Percentiles rank a stretch among this genome's conserved stretches.
phyloP scores from a whole-genome alignment of 140 eudicot genomes.

The Stevia rebaudiana region DNA sequence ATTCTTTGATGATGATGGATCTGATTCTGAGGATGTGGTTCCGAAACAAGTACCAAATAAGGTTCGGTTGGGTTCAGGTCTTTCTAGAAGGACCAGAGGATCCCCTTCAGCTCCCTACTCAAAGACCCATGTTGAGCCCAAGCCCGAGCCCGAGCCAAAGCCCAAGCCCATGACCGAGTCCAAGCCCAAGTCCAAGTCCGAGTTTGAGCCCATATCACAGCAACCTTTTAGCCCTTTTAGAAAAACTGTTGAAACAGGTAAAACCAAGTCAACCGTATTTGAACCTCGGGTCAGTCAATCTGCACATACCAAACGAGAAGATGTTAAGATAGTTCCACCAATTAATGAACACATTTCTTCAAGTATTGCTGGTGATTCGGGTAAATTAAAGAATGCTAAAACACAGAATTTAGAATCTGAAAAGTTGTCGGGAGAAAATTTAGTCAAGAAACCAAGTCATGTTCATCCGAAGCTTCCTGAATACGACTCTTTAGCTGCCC shows the following conservation, averaged over 20 bases:
- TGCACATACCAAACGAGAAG: constrained; percentile 15
- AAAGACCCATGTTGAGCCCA: constrained; percentile 24
- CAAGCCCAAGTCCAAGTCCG: not conserved
- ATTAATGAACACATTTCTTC: constrained; percentile 7
- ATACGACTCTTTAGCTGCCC: constrained; percentile 56
- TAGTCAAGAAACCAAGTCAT: constrained; percentile 51
- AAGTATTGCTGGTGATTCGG: constrained; percentile 23
- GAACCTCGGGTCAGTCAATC: constrained; percentile 5
- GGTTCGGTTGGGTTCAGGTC: constrained; percentile 39
- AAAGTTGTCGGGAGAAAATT: constrained; percentile 23
- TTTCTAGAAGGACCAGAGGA: constrained; percentile 73
- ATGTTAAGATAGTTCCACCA: constrained; percentile 1
- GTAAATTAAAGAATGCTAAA: constrained; percentile 19
- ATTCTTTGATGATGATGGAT: constrained; percentile 44
- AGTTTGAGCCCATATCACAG: constrained; percentile 2
- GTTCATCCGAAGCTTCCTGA: constrained; percentile 98
- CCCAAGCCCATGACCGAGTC: not conserved
- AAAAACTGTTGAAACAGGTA: constrained; percentile 19
- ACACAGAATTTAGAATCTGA: constrained; percentile 18
- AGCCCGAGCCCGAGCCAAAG: not conserved
- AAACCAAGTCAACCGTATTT: constrained; percentile 6
- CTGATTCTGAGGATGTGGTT: constrained; percentile 41
- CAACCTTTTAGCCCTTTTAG: constrained; percentile 9
- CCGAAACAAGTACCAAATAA: constrained; percentile 28
- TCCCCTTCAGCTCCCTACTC: constrained; percentile 19